Evolutionary conservation across 805 yeast species (phyloP).

Genomic region (Wickerhamiella cacticola): DNA sequence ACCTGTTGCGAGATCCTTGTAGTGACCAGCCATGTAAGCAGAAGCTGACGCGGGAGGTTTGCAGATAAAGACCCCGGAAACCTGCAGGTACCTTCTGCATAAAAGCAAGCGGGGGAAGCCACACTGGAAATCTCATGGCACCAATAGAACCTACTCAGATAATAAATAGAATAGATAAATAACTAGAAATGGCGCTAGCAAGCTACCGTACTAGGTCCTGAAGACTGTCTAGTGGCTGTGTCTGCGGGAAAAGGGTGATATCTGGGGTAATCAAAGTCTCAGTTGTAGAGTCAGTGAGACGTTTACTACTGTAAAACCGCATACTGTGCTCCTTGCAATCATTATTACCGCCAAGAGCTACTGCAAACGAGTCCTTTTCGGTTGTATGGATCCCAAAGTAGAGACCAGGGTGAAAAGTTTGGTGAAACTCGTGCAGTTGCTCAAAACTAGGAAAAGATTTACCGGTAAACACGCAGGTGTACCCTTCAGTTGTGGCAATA

Average conservation of each 20-base stretch:
- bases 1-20: conserved; percentile 20
- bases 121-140: neutral
- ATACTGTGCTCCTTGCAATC: too few species aligned
- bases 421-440: neutral
- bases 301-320: neutral
- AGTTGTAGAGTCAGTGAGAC: neutral
- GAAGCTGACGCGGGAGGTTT: neutral
- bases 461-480: neutral
- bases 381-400: conserved; percentile 1
- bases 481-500: neutral
- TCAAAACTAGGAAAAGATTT: neutral
- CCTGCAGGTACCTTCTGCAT: neutral
- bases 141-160: neutral
- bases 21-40: conserved; percentile 15
- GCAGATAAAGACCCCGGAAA: neutral
- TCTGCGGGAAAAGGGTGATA: neutral
- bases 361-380: neutral
- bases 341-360: too few species aligned
- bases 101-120: neutral
- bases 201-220: neutral
- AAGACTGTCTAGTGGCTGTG: neutral
- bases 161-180: neutral
- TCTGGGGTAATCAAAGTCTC: neutral
- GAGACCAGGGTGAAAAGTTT: neutral
- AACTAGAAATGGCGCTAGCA: neutral